phyloP scores from a whole-genome alignment of 176 grass and related monocot species.

The Coix lacrymajobi region DNA sequence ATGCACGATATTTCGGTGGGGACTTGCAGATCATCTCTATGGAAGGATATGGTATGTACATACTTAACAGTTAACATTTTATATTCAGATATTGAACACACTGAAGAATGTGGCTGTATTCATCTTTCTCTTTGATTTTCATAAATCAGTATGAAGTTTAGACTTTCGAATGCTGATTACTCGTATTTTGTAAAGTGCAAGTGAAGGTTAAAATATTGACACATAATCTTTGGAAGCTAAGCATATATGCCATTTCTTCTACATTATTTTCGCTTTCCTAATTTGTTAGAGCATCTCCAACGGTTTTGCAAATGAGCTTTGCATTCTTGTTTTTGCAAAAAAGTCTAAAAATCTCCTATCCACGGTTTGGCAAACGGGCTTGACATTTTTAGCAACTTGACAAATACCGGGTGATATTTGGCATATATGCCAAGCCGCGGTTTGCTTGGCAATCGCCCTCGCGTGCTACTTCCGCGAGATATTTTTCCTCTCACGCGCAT shows the following conservation, averaged over 20 bases:
- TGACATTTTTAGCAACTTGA: no score
- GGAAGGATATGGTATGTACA: conserved; percentile 93
- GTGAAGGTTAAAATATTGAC: not conserved
- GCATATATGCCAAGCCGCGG: no score
- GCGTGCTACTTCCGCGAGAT: no score
- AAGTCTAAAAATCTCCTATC: no score
- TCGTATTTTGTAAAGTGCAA: not conserved
- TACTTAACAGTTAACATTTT: not conserved
- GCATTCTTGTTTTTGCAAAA: no score
- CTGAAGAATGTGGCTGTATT: not conserved
- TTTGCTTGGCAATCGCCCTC: no score
- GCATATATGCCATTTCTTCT: not conserved
- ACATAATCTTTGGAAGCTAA: not conserved
- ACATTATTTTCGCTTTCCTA: not conserved
- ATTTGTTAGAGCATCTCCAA: no score
- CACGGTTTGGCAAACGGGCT: no score
- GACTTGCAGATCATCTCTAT: conserved; percentile 97
- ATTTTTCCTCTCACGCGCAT: no score
- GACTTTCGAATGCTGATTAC: not conserved
- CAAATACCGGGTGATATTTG: no score
- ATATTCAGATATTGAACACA: not conserved
- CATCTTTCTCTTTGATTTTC: not conserved
- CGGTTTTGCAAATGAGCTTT: no score
- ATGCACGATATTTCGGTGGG: conserved; percentile 95
- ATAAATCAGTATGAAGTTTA: not conserved